These are phyloP conservation scores for Citrullus amarus DNA, from an alignment of 306 rosid species.

Conservation along the genomic window DNA sequence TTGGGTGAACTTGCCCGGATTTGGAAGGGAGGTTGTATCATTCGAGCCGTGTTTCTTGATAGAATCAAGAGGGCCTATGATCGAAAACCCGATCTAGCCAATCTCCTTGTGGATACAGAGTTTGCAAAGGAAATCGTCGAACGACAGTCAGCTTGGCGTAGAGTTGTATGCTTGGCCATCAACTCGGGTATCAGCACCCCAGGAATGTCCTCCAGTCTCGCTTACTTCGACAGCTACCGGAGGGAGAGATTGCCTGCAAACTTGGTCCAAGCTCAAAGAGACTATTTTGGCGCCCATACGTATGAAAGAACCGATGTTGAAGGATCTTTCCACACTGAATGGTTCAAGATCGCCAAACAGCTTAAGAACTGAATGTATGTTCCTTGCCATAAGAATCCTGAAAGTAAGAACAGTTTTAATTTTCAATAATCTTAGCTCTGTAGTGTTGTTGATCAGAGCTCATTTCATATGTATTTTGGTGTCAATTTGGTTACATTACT, in stretches of 20 bases:
- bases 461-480: background rate
- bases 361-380: constrained; percentile 4
- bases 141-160: constrained; percentile 68
- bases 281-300: constrained; percentile 29
- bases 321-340: constrained; percentile 28
- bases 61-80: constrained; percentile 75
- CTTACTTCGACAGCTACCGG: constrained; percentile 63
- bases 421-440: constrained; percentile 8
- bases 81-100: constrained; percentile 61
- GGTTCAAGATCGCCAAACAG: constrained; percentile 31
- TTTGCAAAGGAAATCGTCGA: constrained; percentile 69
- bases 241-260: constrained; percentile 60
- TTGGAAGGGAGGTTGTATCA: constrained; percentile 83
- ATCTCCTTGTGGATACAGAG: constrained; percentile 62
- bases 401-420: background rate
- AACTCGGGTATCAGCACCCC: constrained; percentile 58
- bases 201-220: constrained; percentile 76
- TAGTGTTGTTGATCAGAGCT: background rate
- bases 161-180: constrained; percentile 50
- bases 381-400: background rate
- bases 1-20: constrained; percentile 67
- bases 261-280: constrained; percentile 33
- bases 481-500: background rate
- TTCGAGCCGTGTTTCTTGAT: constrained; percentile 61
- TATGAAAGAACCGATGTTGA: constrained; percentile 24